phyloP scores from a whole-genome alignment of 495 filamentous ascomycete species.

The Hypoxylon subgilvum region DNA sequence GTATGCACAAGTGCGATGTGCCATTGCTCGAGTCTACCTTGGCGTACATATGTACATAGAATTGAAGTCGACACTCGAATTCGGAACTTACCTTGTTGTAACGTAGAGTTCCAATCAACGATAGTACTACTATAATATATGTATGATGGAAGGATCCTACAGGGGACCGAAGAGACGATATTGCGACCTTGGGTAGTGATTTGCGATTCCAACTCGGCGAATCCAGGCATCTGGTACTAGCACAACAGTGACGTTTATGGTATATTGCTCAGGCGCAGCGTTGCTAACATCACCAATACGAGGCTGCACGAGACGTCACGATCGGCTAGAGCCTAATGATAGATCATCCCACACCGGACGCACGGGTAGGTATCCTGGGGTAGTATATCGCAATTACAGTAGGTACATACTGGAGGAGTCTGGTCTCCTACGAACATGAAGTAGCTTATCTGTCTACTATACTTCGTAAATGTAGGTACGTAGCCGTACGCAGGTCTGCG shows the following conservation, averaged over 20 bases:
- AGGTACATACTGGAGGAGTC: too few relatives aligned
- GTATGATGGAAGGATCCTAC: conserved; percentile 7
- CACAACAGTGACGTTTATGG: not conserved
- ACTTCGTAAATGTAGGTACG: too few relatives aligned
- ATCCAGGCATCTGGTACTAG: conserved; percentile 7
- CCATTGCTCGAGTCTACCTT: not conserved
- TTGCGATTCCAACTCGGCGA: conserved; percentile 11
- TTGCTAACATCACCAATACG: conserved; percentile 5
- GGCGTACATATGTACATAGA: too few relatives aligned
- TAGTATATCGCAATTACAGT: not conserved
- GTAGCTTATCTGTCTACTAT: not conserved
- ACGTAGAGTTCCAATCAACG: conserved; percentile 3
- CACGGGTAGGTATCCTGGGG: not conserved
- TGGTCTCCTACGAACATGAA: too few relatives aligned
- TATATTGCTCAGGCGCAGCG: conserved; percentile 1
- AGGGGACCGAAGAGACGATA: too few relatives aligned
- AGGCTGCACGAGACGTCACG: conserved; percentile 4
- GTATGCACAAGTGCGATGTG: not conserved
- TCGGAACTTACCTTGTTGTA: conserved; percentile 30
- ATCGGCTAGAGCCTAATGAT: not conserved
- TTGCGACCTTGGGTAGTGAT: too few relatives aligned
- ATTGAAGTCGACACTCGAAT: not conserved
- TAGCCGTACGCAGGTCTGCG: too few relatives aligned
- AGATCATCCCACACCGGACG: too few relatives aligned
- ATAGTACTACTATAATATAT: too few relatives aligned